phyloP scores from a whole-genome alignment of 2,329 filamentous ascomycete species.

The Leptoxyphium fumago region DNA sequence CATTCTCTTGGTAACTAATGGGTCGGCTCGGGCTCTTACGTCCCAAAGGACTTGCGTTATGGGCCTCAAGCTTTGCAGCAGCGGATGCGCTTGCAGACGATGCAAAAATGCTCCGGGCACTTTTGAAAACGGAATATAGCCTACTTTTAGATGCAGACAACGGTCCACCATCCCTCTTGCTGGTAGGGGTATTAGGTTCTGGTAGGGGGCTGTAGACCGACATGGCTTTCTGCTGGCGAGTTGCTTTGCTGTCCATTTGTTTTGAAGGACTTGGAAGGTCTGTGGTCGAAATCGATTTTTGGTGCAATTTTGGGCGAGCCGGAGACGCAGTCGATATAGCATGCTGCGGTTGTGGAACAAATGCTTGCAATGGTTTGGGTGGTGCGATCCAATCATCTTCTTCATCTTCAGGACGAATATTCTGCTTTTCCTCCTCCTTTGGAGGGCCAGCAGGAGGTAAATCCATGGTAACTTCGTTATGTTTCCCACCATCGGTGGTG shows the following conservation, averaged over 20 bases:
- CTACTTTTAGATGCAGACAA: slow-evolving; percentile 87
- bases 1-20: slow-evolving; percentile 7
- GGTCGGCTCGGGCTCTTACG: slow-evolving; percentile 8
- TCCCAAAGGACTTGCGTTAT: slow-evolving; percentile 12
- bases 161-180: slow-evolving; percentile 53
- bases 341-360: slow-evolving; percentile 2
- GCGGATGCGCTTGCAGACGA: slow-evolving; percentile 51
- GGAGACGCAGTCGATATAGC: slow-evolving; percentile 27
- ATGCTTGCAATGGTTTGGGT: slow-evolving; percentile 10
- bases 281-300: slow-evolving; percentile 22
- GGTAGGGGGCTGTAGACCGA: slow-evolving; percentile 37
- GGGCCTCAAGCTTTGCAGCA: slow-evolving; percentile 41
- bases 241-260: slow-evolving; percentile 20
- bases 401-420: slow-evolving; percentile 20
- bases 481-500: slow-evolving; percentile 9
- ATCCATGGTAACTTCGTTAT: slow-evolving; percentile 6
- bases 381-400: slow-evolving; percentile 47
- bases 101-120: slow-evolving; percentile 71
- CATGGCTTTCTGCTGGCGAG: slow-evolving; percentile 41
- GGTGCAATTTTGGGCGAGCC: slow-evolving; percentile 18
- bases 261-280: slow-evolving; percentile 32
- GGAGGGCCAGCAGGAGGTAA: not conserved
- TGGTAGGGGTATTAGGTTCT: slow-evolving; percentile 39
- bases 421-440: slow-evolving; percentile 1
- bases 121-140: slow-evolving; percentile 78